A percentile compares a stretch with the other conserved stretches of the same genome.
These are phyloP conservation scores for Penicillium ucsense DNA, from an alignment of 495 filamentous ascomycete species.

Conservation along the genomic window DNA sequence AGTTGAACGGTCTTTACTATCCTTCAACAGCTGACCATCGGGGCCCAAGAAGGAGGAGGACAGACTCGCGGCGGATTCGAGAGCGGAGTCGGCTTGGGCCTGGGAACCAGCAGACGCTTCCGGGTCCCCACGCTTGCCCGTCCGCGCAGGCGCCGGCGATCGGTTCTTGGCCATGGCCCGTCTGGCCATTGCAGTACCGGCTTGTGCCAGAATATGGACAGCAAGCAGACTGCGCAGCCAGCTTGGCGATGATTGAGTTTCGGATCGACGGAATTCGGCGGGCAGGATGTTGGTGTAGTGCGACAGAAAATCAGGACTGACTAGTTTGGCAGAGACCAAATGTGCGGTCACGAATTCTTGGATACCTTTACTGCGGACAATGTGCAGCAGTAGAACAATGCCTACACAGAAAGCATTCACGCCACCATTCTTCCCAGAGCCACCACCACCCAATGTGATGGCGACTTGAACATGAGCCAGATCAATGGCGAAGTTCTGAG, in stretches of 20 bases:
- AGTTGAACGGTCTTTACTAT: conserved; percentile 45
- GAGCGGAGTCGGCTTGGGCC: conserved; percentile 33
- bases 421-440: conserved; percentile 63
- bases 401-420: conserved; percentile 65
- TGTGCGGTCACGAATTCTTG: conserved; percentile 40
- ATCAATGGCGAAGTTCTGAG: conserved; percentile 83
- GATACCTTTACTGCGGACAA: conserved; percentile 51
- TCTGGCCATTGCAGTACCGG: conserved; percentile 43
- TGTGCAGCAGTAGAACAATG: conserved; percentile 63
- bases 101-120: conserved; percentile 46
- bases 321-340: conserved; percentile 36
- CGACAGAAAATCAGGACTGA: conserved; percentile 35
- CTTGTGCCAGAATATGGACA: conserved; percentile 86
- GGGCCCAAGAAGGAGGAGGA: conserved; percentile 35
- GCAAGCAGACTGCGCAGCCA: conserved; percentile 59
- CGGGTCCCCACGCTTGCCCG: conserved; percentile 44
- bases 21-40: conserved; percentile 46
- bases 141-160: conserved; percentile 29
- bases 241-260: conserved; percentile 39
- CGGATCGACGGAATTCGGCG: conserved; percentile 32
- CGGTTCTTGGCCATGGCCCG: conserved; percentile 43
- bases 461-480: conserved; percentile 96
- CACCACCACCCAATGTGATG: conserved; percentile 81
- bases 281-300: conserved; percentile 36
- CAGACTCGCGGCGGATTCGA: conserved; percentile 36